These are phyloP conservation scores for Saccharomyces pastorianus DNA, from an alignment of 1,139 yeast genomes.

Conservation along the genomic window DNA sequence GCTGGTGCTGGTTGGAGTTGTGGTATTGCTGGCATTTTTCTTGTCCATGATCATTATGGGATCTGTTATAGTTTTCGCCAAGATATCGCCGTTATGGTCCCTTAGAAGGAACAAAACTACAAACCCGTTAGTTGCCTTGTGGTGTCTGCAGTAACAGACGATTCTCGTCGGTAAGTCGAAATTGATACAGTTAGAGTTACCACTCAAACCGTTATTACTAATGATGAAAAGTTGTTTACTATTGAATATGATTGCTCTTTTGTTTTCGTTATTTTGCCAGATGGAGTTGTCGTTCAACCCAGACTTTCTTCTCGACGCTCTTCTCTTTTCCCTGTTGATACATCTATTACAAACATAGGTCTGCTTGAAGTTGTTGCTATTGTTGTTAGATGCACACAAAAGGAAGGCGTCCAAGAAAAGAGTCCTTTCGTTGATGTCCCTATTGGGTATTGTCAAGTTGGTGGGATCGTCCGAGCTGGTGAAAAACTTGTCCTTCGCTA, in stretches of 20 bases:
- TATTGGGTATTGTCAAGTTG: conserved; percentile 46
- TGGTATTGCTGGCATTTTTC: conserved; percentile 35
- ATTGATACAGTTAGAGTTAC: conserved; percentile 21
- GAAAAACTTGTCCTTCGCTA: conserved; percentile 61
- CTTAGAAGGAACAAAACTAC: conserved; percentile 59
- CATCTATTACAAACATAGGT: conserved; percentile 83
- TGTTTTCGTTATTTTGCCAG: conserved; percentile 66
- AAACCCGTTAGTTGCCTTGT: conserved; percentile 76
- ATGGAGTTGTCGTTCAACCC: conserved; percentile 63
- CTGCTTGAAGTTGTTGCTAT: conserved; percentile 30
- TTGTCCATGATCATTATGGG: conserved; percentile 90
- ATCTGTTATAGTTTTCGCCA: conserved; percentile 65
- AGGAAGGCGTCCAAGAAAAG: conserved; percentile 62
- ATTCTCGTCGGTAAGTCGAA: conserved; percentile 78
- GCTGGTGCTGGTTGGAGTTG: not conserved
- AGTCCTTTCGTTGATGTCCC: conserved; percentile 38
- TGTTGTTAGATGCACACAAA: conserved; percentile 37
- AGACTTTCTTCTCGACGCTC: conserved; percentile 81
- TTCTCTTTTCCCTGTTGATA: conserved; percentile 81
- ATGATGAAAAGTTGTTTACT: conserved; percentile 79
- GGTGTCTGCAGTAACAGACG: conserved; percentile 94
- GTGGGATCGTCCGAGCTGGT: not conserved
- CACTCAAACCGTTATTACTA: conserved; percentile 44
- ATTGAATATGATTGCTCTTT: conserved; percentile 82
- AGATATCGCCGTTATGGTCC: conserved; percentile 49